Percentiles rank a stretch among this genome's conserved stretches.
Evolutionary conservation across 2,329 filamentous ascomycete genomes (phyloP).

Genomic region (Colletotrichum scovillei): DNA sequence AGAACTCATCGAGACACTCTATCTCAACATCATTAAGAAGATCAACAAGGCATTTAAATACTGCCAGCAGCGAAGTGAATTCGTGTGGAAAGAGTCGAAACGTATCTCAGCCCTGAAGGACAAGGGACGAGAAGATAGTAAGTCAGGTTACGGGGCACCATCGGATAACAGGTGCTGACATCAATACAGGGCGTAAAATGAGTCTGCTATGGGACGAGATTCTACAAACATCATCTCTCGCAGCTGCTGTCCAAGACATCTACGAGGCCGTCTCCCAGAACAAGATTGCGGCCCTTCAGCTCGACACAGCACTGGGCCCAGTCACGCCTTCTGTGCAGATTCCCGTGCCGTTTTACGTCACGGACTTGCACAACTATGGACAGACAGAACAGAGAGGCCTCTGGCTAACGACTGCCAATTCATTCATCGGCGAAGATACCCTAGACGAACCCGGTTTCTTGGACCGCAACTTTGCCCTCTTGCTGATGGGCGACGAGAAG

Average conservation of each 20-base stretch:
- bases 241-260: conserved; percentile 83
- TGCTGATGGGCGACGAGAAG: conserved; percentile 86
- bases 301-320: conserved; percentile 71
- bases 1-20: conserved; percentile 79
- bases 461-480: conserved; percentile 86
- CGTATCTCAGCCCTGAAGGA: conserved; percentile 84
- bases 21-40: conserved; percentile 90
- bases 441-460: conserved; percentile 74
- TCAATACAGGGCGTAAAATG: conserved; percentile 64
- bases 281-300: conserved; percentile 85
- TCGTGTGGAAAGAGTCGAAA: conserved; percentile 92
- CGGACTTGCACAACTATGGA: conserved; percentile 76
- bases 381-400: conserved; percentile 79
- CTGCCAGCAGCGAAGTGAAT: conserved; percentile 89
- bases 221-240: conserved; percentile 78
- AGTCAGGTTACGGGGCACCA: neutral
- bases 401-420: conserved; percentile 89
- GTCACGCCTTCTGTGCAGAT: conserved; percentile 74
- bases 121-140: conserved; percentile 78
- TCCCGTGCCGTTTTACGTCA: conserved; percentile 74
- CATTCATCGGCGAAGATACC: conserved; percentile 76
- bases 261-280: conserved; percentile 85
- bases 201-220: conserved; percentile 77
- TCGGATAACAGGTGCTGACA: conserved; percentile 28
- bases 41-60: conserved; percentile 93